phyloP scores from a whole-genome alignment of 1,284 basidiomycete genomes.

The Gymnopus androsaceus region DNA sequence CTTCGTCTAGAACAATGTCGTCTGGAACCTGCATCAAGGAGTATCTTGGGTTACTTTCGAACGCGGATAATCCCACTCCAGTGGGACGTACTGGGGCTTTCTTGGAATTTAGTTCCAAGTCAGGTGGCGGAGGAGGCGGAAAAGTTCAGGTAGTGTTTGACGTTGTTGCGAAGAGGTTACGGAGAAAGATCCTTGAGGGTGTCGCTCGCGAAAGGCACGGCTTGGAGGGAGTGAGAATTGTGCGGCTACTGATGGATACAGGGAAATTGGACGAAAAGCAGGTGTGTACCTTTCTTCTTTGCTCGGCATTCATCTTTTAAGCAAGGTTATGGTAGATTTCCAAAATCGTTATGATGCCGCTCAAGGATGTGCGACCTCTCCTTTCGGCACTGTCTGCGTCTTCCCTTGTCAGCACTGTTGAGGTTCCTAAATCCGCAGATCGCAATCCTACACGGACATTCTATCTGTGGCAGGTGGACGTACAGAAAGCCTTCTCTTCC shows the following conservation, averaged over 20 bases:
- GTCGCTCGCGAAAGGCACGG: conserved; percentile 86
- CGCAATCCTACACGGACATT: conserved; percentile 84
- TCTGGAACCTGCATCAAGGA: conserved; percentile 67
- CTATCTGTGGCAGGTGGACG: conserved; percentile 91
- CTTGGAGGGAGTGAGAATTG: conserved; percentile 81
- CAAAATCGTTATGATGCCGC: conserved; percentile 89
- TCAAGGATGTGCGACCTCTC: conserved; percentile 83
- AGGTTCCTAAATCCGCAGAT: conserved; percentile 86
- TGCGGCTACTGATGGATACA: conserved; percentile 81
- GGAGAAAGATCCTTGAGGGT: conserved; percentile 76
- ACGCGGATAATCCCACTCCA: conserved; percentile 78
- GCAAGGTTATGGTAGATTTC: too few species aligned
- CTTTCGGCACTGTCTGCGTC: conserved; percentile 80
- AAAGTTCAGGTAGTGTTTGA: conserved; percentile 85
- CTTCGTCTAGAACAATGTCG: conserved; percentile 59
- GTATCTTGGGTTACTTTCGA: conserved; percentile 74
- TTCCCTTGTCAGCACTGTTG: conserved; percentile 84
- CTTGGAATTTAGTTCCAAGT: conserved; percentile 63
- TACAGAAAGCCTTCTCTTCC: conserved; percentile 76
- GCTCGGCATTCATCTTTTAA: conserved; percentile 33
- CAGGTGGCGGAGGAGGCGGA: conserved; percentile 6
- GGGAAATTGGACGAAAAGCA: conserved; percentile 98
- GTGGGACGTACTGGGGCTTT: conserved; percentile 68
- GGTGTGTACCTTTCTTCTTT: conserved; percentile 43
- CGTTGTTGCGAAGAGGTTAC: conserved; percentile 70